Conservation (phyloP, 208 protist species). For the Leishmania major region DNA sequence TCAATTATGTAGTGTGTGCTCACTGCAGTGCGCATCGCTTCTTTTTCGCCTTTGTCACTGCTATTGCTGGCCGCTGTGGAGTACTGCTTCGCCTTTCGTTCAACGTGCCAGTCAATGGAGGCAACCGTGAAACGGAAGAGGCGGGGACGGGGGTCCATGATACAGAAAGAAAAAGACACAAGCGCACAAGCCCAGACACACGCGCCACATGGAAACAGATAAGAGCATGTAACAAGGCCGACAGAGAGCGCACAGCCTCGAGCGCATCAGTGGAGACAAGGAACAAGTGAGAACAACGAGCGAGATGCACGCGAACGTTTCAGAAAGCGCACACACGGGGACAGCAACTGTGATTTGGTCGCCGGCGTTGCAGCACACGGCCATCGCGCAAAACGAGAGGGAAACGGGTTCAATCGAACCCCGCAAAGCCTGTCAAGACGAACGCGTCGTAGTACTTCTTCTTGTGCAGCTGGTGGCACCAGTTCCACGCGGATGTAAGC, state of each 20-base stretch:
- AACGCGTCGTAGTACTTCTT: slow-evolving; percentile 97
- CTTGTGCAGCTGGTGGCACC: slow-evolving; percentile 95
- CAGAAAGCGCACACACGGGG: background rate
- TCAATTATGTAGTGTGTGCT: background rate
- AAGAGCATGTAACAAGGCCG: background rate
- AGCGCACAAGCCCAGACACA: background rate
- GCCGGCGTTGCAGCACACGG: background rate
- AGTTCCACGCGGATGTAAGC: slow-evolving; percentile 98
- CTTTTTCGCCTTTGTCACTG: background rate
- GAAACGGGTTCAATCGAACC: slow-evolving; percentile 91
- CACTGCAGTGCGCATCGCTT: too few species aligned
- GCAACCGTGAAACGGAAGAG: background rate
- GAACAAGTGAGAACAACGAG: background rate
- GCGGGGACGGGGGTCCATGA: background rate
- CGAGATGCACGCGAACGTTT: background rate
- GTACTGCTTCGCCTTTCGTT: background rate
- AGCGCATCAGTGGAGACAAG: background rate
- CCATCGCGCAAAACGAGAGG: background rate
- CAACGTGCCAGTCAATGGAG: background rate
- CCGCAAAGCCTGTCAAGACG: slow-evolving; percentile 94
- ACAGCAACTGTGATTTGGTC: background rate
- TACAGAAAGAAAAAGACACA: too few species aligned
- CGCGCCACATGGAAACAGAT: background rate
- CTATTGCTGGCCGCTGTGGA: background rate
- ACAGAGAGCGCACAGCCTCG: background rate